Percentiles rank a stretch among this genome's conserved stretches.
Conservation (phyloP, 805 yeast genomes). For the Metschnikowia cubensis region DNA sequence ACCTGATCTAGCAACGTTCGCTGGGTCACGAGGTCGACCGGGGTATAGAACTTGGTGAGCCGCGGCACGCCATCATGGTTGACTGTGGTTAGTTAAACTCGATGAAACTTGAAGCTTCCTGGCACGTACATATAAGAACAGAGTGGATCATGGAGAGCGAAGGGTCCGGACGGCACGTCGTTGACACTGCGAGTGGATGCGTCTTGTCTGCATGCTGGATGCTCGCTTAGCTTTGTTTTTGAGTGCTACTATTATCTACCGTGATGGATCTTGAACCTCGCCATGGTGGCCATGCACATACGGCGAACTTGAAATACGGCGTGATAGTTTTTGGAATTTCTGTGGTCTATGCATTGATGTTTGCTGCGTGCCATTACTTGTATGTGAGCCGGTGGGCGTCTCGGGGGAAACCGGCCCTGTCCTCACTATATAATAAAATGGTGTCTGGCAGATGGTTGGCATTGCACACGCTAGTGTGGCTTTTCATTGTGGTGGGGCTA, state of each 20-base stretch:
- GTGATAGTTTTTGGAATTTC: conserved; percentile 45
- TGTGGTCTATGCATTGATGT: conserved; percentile 32
- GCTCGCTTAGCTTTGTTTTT: background rate
- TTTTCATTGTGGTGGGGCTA: conserved; percentile 25
- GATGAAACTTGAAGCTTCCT: background rate
- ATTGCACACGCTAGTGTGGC: conserved; percentile 34
- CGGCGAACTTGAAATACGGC: conserved; percentile 58
- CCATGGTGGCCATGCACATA: conserved; percentile 51
- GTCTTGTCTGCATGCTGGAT: background rate
- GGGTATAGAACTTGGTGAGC: conserved; percentile 85
- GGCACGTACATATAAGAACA: conserved; percentile 66
- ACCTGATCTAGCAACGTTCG: conserved; percentile 77
- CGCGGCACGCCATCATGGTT: conserved; percentile 90
- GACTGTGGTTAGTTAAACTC: conserved; percentile 43
- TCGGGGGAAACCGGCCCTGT: conserved; percentile 31
- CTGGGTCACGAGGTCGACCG: conserved; percentile 82
- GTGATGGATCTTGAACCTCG: conserved; percentile 23
- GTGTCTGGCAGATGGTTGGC: conserved; percentile 28
- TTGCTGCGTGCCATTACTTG: conserved; percentile 30
- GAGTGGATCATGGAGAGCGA: conserved; percentile 75
- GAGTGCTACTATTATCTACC: background rate
- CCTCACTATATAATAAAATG: conserved; percentile 21
- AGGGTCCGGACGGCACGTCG: background rate
- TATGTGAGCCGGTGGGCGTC: conserved; percentile 35
- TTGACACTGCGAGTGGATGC: conserved; percentile 1